Evolutionary conservation across 2,329 filamentous ascomycete genomes (phyloP), one percentile per base, ranked within the genome.

Genomic region (Talaromyces funiculosus): DNA sequence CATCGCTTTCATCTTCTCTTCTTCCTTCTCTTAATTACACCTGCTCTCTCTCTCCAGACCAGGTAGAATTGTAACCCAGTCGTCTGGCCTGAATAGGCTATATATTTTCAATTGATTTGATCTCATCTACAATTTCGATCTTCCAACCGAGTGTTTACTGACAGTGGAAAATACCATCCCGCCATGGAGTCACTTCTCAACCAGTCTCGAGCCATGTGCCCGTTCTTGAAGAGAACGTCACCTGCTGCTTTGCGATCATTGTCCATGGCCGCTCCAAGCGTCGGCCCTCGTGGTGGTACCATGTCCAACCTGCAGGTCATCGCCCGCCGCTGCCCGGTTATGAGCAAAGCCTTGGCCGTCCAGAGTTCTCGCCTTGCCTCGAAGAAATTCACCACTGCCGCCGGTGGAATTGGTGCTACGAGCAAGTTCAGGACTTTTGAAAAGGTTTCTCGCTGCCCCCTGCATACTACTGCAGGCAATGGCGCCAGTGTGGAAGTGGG

Each of bases 281-380:
- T 89, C 58, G 73, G 72, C 57, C 88, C 87, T 61, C 90, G 92
- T 70, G 93, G 92, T 67, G 91, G 92, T 71, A 91, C 90, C 77
- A 96, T 97, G 86, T 96, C 92, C 72, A 97, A 96, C 80, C 84
- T 99, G 70, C 94, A 97, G 81, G 86, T 94, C 67, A 86, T 96
- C 72, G 94, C 91, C 70, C 88, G 92, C 73, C 91, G 93, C 76
- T 99, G 94, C 84, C 94, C 94, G 62, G 89, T 99, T 77, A 99
- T 99, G 94, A 93, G 92, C 76, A 96, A 97, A 83, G 94, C 94
- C 43, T 85, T 99, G 75, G 90, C 91, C 63, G 88, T 97, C 40
- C 93, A 97, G 82, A 78, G 76, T 63, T 72, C 77, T 49, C 74
- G 77, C 53, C 67, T 78, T 62, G 71, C 69, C 54, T 63, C 72